A percentile compares a stretch with the other conserved stretches of the same genome.
phyloP scores from a whole-genome alignment of 148 eudicot species.

The Oxyria digyna region DNA sequence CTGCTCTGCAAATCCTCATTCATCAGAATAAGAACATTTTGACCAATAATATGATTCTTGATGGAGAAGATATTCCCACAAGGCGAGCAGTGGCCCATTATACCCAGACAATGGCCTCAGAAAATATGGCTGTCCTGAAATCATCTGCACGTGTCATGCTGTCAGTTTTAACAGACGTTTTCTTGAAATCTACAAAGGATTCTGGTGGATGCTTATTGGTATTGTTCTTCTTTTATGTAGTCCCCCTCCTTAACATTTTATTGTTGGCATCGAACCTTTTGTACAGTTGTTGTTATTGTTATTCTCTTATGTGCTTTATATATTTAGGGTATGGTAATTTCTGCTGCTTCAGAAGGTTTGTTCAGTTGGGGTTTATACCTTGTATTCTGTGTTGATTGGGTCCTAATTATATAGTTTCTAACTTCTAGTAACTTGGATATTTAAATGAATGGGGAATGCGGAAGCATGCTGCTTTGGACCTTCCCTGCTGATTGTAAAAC shows the following conservation, averaged over 20 bases:
- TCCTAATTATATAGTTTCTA: not conserved
- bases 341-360: not conserved
- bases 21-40: conserved; percentile 62
- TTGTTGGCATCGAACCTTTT: not conserved
- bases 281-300: too few relatives aligned
- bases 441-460: not conserved
- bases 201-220: conserved; percentile 82
- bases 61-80: conserved; percentile 30
- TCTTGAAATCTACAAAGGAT: conserved; percentile 50
- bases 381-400: not conserved
- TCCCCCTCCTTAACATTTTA: not conserved
- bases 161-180: conserved; percentile 43
- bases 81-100: conserved; percentile 54
- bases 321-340: not conserved
- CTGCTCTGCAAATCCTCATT: conserved; percentile 73
- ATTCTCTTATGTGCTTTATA: not conserved
- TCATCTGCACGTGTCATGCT: conserved; percentile 54
- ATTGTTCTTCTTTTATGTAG: conserved; percentile 7
- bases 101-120: conserved; percentile 45
- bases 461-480: not conserved
- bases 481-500: not conserved
- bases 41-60: conserved; percentile 15
- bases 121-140: conserved; percentile 46
- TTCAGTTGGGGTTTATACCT: not conserved
- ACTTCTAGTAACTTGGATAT: not conserved